Evolutionary conservation across 345 rosid genomes (phyloP), one percentile per base, ranked within the genome.

Genomic region (Linum lewisii): DNA sequence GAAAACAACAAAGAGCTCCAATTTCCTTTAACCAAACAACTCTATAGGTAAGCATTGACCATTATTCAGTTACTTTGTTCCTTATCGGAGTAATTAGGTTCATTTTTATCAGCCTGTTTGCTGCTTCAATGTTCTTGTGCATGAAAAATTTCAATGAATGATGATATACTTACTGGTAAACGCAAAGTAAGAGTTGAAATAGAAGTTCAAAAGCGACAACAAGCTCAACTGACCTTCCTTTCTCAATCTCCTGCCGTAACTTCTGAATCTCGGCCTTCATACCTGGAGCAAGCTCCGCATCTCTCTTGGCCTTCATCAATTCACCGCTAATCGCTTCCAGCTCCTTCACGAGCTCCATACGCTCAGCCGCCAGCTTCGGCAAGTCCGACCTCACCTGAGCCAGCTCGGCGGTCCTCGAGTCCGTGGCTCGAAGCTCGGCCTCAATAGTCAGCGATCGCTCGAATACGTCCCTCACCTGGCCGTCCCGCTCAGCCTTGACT

Each of bases 381-480:
- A 79, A 73, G 65, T 88, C 90, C 22, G 63, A 59, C 62, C 70
- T 69, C 32, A 88, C 93, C 70, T 66, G 84, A 50, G 20, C 80
- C 55, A 92, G 77, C 67, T 92, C 93, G 26, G 68, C 65, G 15
- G 65, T 70, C 68, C 79, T 73, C 45, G 78, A 75, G 54, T 78
- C 77, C 15, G 83, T 65, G 7, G 70, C 76, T 51, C 86, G 84
- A 52, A 77, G 77, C 70, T 84, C 86, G 5, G 87, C 82, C 21
- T 88, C 95, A 72, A 80, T 53, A 58, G 81, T 83, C 69, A 88
- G 36, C 58, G 90, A 82, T 42, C 71, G 73, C 76, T 88, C 87
- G 22, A 74, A 79, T 36, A 83, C 77, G 73, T 88, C 84, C 13
- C 95, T 73, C 44, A 86, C 82, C 72, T 80, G 77, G 19, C 68